Evolutionary conservation across 2,329 filamentous ascomycete species (phyloP).

Genomic region (Fusarium setosum): DNA sequence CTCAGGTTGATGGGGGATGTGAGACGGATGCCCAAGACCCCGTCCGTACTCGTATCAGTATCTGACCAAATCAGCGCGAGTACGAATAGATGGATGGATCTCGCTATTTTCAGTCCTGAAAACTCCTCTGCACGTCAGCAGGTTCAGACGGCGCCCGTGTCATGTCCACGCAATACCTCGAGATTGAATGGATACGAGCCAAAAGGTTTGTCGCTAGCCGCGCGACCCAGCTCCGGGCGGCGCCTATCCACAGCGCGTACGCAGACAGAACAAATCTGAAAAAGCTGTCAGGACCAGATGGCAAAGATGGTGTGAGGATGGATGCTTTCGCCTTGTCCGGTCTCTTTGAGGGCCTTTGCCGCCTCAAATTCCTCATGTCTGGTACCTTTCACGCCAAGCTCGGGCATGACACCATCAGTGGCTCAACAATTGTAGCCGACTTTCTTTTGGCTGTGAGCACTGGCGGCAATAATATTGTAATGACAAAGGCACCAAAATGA

Average conservation of each 20-base stretch:
- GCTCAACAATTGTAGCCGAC: slow-evolving; percentile 3
- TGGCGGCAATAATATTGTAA: not conserved
- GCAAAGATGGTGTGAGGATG: not conserved
- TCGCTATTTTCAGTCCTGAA: slow-evolving; percentile 18
- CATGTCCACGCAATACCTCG: slow-evolving; percentile 23
- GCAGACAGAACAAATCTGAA: not conserved
- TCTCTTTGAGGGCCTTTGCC: slow-evolving; percentile 1
- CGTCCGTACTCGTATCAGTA: slow-evolving; percentile 38
- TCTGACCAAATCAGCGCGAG: not conserved
- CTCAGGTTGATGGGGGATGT: no score
- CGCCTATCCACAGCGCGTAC: slow-evolving; percentile 13
- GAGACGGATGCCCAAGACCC: not conserved
- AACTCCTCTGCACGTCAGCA: slow-evolving; percentile 20
- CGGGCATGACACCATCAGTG: slow-evolving; percentile 11
- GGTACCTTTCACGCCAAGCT: slow-evolving; percentile 19
- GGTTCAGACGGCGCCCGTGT: slow-evolving; percentile 17
- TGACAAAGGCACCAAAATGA: not conserved
- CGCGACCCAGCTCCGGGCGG: slow-evolving; percentile 20
- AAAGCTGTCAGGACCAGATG: no score
- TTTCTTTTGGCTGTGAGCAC: not conserved
- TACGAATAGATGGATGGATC: not conserved
- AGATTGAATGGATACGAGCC: slow-evolving; percentile 20
- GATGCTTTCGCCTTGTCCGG: not conserved
- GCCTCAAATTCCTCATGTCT: slow-evolving; percentile 19
- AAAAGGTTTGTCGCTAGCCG: slow-evolving; percentile 23